Conservation (phyloP, 192 early-diverging fungal species). For the Podila epicladia region DNA sequence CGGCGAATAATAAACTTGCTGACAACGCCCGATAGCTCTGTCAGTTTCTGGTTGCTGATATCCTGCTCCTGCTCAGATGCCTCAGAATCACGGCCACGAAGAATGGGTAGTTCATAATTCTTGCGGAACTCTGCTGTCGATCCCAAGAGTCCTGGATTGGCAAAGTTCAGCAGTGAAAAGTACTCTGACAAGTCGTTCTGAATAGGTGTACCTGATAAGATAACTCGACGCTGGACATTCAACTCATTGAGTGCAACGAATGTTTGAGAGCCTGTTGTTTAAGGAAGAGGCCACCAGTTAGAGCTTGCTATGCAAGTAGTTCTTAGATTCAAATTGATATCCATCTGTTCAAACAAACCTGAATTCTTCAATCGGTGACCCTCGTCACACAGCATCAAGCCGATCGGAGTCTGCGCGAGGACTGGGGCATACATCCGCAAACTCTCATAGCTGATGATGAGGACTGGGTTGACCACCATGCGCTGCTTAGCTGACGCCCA, state of each 20-base stretch:
- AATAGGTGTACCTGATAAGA: conserved; percentile 95
- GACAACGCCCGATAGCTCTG: conserved; percentile 86
- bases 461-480: conserved; percentile 86
- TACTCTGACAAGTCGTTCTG: conserved; percentile 91
- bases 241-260: conserved; percentile 85
- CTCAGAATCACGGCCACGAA: conserved; percentile 91
- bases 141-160: conserved; percentile 93
- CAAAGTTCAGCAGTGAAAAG: conserved; percentile 94
- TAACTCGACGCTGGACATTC: conserved; percentile 91
- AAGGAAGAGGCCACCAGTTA: neutral
- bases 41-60: conserved; percentile 83
- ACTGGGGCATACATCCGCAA: conserved; percentile 83
- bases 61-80: conserved; percentile 83
- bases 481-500: conserved; percentile 89
- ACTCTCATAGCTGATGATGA: conserved; percentile 99
- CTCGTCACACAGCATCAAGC: conserved; percentile 96
- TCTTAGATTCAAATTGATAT: too few relatives aligned
- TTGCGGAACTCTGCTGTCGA: conserved; percentile 89
- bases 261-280: conserved; percentile 70
- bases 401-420: conserved; percentile 85
- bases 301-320: neutral
- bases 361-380: conserved; percentile 96
- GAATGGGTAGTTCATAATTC: conserved; percentile 93
- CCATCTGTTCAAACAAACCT: conserved; percentile 23
- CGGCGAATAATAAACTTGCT: conserved; percentile 97